phyloP scores from a whole-genome alignment of 1,284 basidiomycete species.

The Microbotryum violaceum region DNA sequence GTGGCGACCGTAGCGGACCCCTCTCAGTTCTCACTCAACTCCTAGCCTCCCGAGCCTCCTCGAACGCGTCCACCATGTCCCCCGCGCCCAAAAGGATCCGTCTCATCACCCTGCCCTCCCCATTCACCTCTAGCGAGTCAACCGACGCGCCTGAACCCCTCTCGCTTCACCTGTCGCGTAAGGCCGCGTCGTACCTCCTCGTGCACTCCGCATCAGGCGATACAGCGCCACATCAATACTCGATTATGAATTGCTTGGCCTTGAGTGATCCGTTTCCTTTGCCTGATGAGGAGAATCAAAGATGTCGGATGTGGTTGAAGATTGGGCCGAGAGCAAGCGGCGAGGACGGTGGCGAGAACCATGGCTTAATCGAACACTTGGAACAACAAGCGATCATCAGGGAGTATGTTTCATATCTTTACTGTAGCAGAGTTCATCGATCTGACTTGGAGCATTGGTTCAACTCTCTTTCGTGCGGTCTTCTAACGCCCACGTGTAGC shows the following conservation, averaged over 20 bases:
- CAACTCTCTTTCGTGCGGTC: no score
- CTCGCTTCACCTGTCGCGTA: slow-evolving; percentile 4
- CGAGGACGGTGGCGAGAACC: slow-evolving; percentile 4
- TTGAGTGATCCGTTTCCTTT: background rate
- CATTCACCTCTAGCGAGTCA: no score
- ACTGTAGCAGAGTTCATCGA: background rate
- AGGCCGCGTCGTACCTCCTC: slow-evolving; percentile 1
- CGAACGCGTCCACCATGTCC: no score
- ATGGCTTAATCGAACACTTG: slow-evolving; percentile 2
- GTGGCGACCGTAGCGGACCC: no score
- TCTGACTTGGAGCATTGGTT: background rate
- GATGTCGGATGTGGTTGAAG: slow-evolving; percentile 3
- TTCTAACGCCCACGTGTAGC: background rate
- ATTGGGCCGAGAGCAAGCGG: slow-evolving; percentile 1
- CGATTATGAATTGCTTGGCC: slow-evolving; percentile 1
- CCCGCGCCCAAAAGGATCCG: no score
- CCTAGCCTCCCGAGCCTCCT: no score
- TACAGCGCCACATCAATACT: background rate
- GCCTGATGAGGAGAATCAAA: background rate
- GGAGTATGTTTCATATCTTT: background rate
- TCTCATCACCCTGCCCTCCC: no score
- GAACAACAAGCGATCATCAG: background rate
- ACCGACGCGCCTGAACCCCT: background rate
- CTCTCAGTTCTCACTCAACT: no score
- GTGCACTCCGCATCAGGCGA: background rate